phyloP scores from a whole-genome alignment of 306 rosid species.

The Gastrolobium villosum region DNA sequence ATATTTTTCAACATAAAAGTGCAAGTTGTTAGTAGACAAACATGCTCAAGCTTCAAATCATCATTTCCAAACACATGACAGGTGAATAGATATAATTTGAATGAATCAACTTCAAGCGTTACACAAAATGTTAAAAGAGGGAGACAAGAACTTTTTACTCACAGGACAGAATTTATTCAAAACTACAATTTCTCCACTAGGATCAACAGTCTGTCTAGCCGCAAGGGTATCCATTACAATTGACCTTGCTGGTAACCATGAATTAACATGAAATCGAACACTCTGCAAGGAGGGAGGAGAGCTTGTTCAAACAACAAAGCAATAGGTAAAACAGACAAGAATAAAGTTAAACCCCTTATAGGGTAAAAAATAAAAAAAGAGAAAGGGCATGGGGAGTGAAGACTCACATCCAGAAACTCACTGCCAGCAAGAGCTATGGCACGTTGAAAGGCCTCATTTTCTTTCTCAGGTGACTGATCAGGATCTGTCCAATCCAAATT shows the following conservation, averaged over 20 bases:
- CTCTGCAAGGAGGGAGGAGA: slow-evolving; percentile 59
- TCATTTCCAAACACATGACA: slow-evolving; percentile 19
- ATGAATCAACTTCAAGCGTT: slow-evolving; percentile 21
- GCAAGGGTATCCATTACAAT: slow-evolving; percentile 78
- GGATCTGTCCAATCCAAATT: slow-evolving; percentile 96
- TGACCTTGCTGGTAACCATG: slow-evolving; percentile 99
- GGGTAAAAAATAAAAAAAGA: not conserved
- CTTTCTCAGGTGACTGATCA: slow-evolving; percentile 88
- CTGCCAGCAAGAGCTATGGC: slow-evolving; percentile 93
- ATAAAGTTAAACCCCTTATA: not conserved
- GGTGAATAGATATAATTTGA: slow-evolving; percentile 32
- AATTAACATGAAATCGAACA: slow-evolving; percentile 75
- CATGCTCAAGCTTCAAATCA: slow-evolving; percentile 35
- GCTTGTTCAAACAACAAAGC: slow-evolving; percentile 37
- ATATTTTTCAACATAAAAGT: slow-evolving; percentile 19
- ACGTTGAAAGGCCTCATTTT: slow-evolving; percentile 85
- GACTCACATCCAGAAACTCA: slow-evolving; percentile 83
- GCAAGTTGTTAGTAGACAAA: slow-evolving; percentile 4
- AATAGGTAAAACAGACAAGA: slow-evolving; percentile 19
- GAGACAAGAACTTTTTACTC: slow-evolving; percentile 54
- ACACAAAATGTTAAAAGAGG: slow-evolving; percentile 5
- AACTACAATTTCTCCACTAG: slow-evolving; percentile 91
- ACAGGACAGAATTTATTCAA: slow-evolving; percentile 90
- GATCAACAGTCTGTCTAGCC: slow-evolving; percentile 80
- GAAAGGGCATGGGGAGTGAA: slow-evolving; percentile 8